Conservation (phyloP, 2,329 filamentous ascomycete genomes). For the Alternaria rosae region DNA sequence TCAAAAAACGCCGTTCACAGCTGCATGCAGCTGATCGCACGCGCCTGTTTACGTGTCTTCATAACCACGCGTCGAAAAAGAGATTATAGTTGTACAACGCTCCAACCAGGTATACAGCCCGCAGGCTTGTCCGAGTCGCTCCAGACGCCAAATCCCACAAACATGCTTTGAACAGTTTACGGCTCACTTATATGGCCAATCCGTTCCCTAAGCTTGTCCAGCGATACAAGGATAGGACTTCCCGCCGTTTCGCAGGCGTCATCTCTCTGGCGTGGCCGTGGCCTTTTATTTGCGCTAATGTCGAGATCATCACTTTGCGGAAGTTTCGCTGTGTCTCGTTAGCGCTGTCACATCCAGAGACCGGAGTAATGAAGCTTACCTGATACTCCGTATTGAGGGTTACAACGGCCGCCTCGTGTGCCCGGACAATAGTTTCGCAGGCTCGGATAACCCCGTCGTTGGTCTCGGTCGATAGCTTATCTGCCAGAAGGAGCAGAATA, state of each 20-base stretch:
- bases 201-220: slow-evolving; percentile 58
- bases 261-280: slow-evolving; percentile 47
- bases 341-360: not conserved
- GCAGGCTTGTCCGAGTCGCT: not conserved
- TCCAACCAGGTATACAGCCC: not conserved
- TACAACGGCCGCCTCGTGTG: slow-evolving; percentile 93
- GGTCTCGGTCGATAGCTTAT: slow-evolving; percentile 85
- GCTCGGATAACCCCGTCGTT: slow-evolving; percentile 84
- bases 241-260: slow-evolving; percentile 53
- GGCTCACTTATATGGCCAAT: slow-evolving; percentile 42
- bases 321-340: slow-evolving; percentile 58
- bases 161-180: not conserved
- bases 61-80: not conserved
- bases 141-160: not conserved
- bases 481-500: slow-evolving; percentile 83
- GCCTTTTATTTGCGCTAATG: slow-evolving; percentile 48
- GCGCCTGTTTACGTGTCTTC: not conserved
- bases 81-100: not conserved
- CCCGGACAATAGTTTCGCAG: slow-evolving; percentile 90
- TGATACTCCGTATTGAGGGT: slow-evolving; percentile 96
- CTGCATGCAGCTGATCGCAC: not conserved
- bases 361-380: slow-evolving; percentile 55
- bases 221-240: slow-evolving; percentile 61
- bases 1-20: not conserved
- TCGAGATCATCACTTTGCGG: slow-evolving; percentile 60